Percentiles rank a stretch among this genome's conserved stretches.
Evolutionary conservation across 768 basidiomycete genomes (phyloP).

Genomic region (Ramaria rubella): DNA sequence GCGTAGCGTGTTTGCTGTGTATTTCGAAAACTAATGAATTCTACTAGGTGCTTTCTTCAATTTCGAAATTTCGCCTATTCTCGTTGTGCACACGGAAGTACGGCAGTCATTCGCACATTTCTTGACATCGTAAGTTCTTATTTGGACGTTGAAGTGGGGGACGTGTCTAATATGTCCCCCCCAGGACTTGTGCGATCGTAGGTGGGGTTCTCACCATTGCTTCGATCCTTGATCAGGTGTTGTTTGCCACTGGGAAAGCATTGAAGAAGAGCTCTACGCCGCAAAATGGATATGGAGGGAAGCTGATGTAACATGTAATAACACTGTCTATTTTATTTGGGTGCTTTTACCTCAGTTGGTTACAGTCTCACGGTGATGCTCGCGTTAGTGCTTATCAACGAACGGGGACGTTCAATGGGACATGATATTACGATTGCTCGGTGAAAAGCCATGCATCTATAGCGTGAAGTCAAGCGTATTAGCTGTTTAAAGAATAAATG

Average conservation of each 20-base stretch:
- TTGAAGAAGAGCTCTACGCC: slow-evolving; percentile 52
- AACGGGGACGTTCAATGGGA: too few species aligned
- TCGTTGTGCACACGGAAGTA: slow-evolving; percentile 84
- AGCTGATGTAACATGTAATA: slow-evolving; percentile 14
- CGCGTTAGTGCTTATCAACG: too few species aligned
- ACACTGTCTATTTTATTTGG: neutral
- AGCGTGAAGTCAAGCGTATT: too few species aligned
- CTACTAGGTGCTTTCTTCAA: slow-evolving; percentile 75
- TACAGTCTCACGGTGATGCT: too few species aligned
- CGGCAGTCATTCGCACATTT: slow-evolving; percentile 97
- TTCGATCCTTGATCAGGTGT: slow-evolving; percentile 75
- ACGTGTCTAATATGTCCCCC: slow-evolving; percentile 3
- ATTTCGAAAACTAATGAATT: slow-evolving; percentile 3
- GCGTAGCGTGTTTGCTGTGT: slow-evolving; percentile 5
- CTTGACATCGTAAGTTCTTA: slow-evolving; percentile 88
- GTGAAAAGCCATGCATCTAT: too few species aligned
- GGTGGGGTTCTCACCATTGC: slow-evolving; percentile 96
- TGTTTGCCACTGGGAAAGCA: slow-evolving; percentile 74
- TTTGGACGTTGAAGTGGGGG: too few species aligned
- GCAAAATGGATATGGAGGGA: slow-evolving; percentile 16
- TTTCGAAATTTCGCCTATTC: slow-evolving; percentile 96
- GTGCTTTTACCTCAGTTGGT: too few species aligned
- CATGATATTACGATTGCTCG: too few species aligned
- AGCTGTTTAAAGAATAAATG: too few species aligned
- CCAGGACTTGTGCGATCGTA: slow-evolving; percentile 92